phyloP scores from a whole-genome alignment of 2,329 filamentous ascomycete genomes.

The Aureobasidium subglaciale region DNA sequence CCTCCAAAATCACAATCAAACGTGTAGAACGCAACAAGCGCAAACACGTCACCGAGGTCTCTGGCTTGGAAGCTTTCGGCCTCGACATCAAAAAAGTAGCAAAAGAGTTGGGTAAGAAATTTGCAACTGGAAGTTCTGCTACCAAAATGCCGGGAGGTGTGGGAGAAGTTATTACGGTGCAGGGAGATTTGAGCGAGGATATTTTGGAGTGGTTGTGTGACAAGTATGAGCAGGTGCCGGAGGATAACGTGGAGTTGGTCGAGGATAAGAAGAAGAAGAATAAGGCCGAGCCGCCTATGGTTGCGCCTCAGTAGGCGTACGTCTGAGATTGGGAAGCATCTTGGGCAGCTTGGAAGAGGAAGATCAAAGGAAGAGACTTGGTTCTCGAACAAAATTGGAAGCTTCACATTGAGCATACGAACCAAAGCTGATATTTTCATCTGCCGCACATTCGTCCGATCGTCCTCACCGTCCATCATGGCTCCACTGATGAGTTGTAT shows the following conservation, averaged over 20 bases:
- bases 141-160: slow-evolving; percentile 70
- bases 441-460: too few species aligned
- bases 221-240: slow-evolving; percentile 81
- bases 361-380: too few species aligned
- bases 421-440: too few species aligned
- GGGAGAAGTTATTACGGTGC: slow-evolving; percentile 88
- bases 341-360: too few species aligned
- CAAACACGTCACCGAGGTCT: slow-evolving; percentile 91
- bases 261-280: slow-evolving; percentile 93
- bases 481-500: too few species aligned
- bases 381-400: too few species aligned
- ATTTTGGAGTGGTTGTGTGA: slow-evolving; percentile 85
- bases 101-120: slow-evolving; percentile 98
- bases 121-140: slow-evolving; percentile 87
- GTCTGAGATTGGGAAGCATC: too few species aligned
- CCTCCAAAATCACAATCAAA: slow-evolving; percentile 83
- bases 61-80: slow-evolving; percentile 81
- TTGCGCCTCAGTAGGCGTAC: slow-evolving; percentile 7
- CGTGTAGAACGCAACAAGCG: slow-evolving; percentile 97
- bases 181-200: slow-evolving; percentile 93
- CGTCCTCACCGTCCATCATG: too few species aligned
- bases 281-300: background rate
- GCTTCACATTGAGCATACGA: too few species aligned
- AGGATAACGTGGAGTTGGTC: slow-evolving; percentile 89
- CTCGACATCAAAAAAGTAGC: slow-evolving; percentile 84